A percentile compares a stretch with the other conserved stretches of the same genome.
phyloP scores from a whole-genome alignment of 2,329 filamentous ascomycete species.

The Metarhizium anisopliae region DNA sequence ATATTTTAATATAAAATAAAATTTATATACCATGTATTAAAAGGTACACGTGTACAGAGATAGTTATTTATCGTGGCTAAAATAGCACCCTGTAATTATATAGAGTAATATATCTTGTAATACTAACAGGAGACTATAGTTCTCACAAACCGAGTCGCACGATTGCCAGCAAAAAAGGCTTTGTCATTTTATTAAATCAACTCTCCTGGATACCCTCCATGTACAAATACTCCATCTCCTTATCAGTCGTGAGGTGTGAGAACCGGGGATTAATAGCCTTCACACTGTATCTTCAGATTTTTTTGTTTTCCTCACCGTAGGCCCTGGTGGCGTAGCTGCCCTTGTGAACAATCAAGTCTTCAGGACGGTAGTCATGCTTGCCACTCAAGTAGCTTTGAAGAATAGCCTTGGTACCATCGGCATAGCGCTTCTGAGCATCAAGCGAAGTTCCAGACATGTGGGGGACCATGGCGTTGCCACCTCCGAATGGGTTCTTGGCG shows the following conservation, averaged over 20 bases:
- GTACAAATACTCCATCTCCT: neutral
- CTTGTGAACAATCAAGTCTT: slow-evolving; percentile 84
- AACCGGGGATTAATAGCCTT: neutral
- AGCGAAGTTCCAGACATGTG: slow-evolving; percentile 99
- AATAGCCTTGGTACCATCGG: slow-evolving; percentile 80
- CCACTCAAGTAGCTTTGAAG: slow-evolving; percentile 85
- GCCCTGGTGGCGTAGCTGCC: slow-evolving; percentile 95
- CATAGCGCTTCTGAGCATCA: slow-evolving; percentile 91
- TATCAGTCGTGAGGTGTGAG: neutral
- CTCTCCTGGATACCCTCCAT: neutral
- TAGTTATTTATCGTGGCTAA: too few relatives aligned
- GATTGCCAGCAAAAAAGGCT: too few relatives aligned
- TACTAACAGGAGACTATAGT: too few relatives aligned
- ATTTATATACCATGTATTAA: too few relatives aligned
- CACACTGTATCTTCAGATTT: too few relatives aligned
- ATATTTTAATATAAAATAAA: too few relatives aligned
- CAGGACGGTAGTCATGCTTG: slow-evolving; percentile 73
- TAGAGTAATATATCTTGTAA: too few relatives aligned
- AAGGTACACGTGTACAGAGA: accelerated
- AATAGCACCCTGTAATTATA: too few relatives aligned
- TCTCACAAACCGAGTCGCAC: too few relatives aligned
- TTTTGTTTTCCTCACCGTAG: too few relatives aligned
- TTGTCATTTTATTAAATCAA: too few relatives aligned
- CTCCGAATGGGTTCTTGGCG: slow-evolving; percentile 89
- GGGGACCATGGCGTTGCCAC: slow-evolving; percentile 96